Base-by-base conservation (phyloP, 345 rosid species). In the Arabis hirsuta region DNA sequence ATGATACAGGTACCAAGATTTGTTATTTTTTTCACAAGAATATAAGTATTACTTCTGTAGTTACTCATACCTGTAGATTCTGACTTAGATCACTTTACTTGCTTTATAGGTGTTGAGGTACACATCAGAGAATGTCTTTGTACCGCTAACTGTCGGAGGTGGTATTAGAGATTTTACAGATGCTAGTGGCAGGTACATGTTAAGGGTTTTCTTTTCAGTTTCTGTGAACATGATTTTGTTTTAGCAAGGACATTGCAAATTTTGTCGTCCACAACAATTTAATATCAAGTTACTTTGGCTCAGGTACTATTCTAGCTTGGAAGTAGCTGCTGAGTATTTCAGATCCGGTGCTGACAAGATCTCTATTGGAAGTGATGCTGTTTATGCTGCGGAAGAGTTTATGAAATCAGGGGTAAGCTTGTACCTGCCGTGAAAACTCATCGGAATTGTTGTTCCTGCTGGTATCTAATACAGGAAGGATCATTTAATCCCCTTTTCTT, bases 141-240 rank as follows among this genome's bases (percentile, higher is more conserved):
- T 92, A 41, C 99, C 99, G 10, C 81, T 95, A 71, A 87, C 98
- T 9, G 98, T 95, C 70, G 99, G 99, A 81, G 99, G 99, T 82
- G 98, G 99, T 65, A 88, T 95, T 58, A 82, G 97, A 80, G 98
- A 95, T 80, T 95, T 92, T 76, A 92, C 90, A 4, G 98, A 95
- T 75, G 93, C 96, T 67, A 90, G 81, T 73, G 99, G 96, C 82
- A 92, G 94, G 99, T 90, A 79, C n/a, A 43, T 70, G 19, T 44
- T 11, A 42, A 55, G 16, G 42, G 12, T 43, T 55, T 39, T 61
- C 59, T 46, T 62, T 31, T 69, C 32, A 62, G 44, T 26, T 45
- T 61, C 38, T 69, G 48, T 44, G 34, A 52, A 52, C 44, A 54
- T 46, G 41, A 44, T 52, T 6, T 3, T 48, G 14, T n/a, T 36